A percentile compares a stretch with the other conserved stretches of the same genome.
These are phyloP conservation scores for Ophiostoma ips DNA, from an alignment of 2,329 filamentous ascomycete species.

Conservation along the genomic window DNA sequence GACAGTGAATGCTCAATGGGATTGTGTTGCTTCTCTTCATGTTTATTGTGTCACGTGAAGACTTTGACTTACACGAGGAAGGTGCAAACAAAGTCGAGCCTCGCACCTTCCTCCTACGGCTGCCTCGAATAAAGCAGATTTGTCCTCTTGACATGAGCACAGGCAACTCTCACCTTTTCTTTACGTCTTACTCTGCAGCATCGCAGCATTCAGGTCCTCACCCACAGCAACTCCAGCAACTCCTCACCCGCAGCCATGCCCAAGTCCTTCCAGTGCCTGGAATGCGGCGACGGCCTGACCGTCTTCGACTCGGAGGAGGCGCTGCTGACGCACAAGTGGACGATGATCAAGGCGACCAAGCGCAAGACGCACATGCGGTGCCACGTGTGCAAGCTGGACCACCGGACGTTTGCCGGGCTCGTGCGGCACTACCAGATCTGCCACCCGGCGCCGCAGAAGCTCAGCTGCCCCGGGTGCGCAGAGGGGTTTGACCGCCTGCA, in stretches of 20 bases:
- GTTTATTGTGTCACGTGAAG: too few species aligned
- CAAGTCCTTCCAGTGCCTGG: slow-evolving; percentile 10
- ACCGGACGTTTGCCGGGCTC: slow-evolving; percentile 21
- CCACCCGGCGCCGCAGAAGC: slow-evolving; percentile 26
- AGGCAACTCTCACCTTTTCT: too few species aligned
- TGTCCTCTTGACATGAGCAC: too few species aligned
- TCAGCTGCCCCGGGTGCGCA: slow-evolving; percentile 34
- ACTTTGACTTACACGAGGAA: too few species aligned
- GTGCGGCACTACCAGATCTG: slow-evolving; percentile 23
- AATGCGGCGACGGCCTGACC: slow-evolving; percentile 11
- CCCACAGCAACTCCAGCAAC: too few species aligned
- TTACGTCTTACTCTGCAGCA: too few species aligned
- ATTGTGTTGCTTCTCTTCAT: too few species aligned
- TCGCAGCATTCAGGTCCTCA: too few species aligned
- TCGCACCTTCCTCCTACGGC: too few species aligned
- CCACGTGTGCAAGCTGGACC: slow-evolving; percentile 24
- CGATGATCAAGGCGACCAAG: slow-evolving; percentile 15
- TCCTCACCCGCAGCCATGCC: not conserved
- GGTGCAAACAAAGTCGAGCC: too few species aligned
- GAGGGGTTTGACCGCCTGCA: slow-evolving; percentile 24
- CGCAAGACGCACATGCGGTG: slow-evolving; percentile 23
- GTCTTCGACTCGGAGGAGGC: slow-evolving; percentile 13
- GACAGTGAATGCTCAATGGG: too few species aligned
- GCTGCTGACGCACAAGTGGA: slow-evolving; percentile 17
- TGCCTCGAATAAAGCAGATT: too few species aligned